phyloP scores from a whole-genome alignment of 805 yeast genomes.

The Ogataea methylovora region DNA sequence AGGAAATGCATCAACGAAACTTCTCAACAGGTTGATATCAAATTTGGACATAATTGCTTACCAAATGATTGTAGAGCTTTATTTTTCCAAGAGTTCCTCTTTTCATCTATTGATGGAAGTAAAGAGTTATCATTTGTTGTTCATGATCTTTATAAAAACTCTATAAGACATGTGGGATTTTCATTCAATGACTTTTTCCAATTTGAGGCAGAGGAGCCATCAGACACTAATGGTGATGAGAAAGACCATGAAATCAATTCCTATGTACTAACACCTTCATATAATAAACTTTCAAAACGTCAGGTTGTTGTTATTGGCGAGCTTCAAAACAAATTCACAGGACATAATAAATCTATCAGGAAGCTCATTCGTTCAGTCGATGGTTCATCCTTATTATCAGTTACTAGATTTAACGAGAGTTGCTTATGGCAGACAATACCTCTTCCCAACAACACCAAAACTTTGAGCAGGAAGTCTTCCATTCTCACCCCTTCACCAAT shows the following conservation, averaged over 20 bases:
- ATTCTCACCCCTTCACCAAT: slow-evolving; percentile 39
- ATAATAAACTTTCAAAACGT: neutral
- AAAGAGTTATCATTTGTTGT: slow-evolving; percentile 31
- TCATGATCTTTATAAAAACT: slow-evolving; percentile 34
- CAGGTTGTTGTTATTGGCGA: slow-evolving; percentile 15
- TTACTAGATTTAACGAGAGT: slow-evolving; percentile 56
- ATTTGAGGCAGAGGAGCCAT: slow-evolving; percentile 10
- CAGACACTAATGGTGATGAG: neutral
- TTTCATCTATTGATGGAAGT: slow-evolving; percentile 4
- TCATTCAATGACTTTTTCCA: slow-evolving; percentile 21
- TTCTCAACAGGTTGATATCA: slow-evolving; percentile 10
- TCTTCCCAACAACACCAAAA: slow-evolving; percentile 17
- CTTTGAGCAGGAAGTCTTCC: slow-evolving; percentile 27
- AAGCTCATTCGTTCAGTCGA: slow-evolving; percentile 57
- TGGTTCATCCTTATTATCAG: slow-evolving; percentile 53
- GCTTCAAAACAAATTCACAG: slow-evolving; percentile 60
- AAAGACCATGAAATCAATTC: neutral
- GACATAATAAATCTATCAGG: slow-evolving; percentile 77
- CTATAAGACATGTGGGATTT: slow-evolving; percentile 27
- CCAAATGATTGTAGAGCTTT: slow-evolving; percentile 21
- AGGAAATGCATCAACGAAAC: slow-evolving; percentile 9
- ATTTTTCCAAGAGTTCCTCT: slow-evolving; percentile 16
- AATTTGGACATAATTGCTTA: slow-evolving; percentile 20
- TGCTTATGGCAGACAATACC: slow-evolving; percentile 48
- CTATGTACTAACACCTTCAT: neutral